Evolutionary conservation across 2,329 filamentous ascomycete genomes (phyloP).

Genomic region (Aureobasidium uvarum): DNA sequence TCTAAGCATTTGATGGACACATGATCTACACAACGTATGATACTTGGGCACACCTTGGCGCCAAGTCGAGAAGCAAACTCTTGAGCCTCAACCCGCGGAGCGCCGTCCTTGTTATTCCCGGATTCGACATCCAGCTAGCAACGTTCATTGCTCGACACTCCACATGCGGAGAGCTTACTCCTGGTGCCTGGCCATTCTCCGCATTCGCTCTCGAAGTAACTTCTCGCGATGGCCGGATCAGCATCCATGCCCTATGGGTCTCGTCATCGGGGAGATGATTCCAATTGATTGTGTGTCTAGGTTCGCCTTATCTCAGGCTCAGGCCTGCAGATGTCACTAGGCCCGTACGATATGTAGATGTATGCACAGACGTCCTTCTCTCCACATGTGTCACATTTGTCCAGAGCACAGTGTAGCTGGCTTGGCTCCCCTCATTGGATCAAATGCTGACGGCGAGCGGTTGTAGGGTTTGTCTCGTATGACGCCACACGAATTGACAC

Average conservation of each 20-base stretch:
- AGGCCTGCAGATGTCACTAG: neutral
- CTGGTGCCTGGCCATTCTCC: neutral
- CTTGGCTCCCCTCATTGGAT: neutral
- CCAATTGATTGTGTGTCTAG: neutral
- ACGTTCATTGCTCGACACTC: neutral
- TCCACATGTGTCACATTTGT: neutral
- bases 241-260: neutral
- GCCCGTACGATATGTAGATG: neutral
- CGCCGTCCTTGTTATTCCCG: neutral
- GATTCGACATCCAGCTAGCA: neutral
- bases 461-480: neutral
- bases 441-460: neutral
- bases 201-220: neutral
- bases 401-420: neutral
- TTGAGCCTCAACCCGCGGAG: slow-evolving; percentile 11
- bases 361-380: neutral
- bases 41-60: neutral
- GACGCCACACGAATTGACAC: neutral
- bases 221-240: neutral
- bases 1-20: neutral
- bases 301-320: neutral
- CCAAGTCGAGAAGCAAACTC: neutral
- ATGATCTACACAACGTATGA: neutral
- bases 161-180: neutral
- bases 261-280: neutral